Conservation (phyloP, 1,139 yeast species). For the Zygoascus sp. region DNA sequence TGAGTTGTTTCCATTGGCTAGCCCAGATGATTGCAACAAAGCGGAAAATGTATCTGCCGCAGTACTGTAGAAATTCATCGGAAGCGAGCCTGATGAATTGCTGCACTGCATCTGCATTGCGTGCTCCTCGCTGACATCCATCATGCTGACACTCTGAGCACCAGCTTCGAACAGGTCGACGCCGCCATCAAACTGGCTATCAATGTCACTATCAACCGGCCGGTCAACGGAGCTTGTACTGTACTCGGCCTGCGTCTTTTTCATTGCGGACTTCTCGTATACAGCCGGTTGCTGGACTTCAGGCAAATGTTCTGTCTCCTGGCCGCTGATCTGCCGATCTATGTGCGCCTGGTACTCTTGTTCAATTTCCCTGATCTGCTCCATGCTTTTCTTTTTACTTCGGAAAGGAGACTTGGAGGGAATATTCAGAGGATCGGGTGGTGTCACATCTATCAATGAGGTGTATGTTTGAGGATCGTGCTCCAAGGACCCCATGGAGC, state of each 20-base stretch:
- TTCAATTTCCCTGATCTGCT: not conserved
- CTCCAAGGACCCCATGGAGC: not conserved
- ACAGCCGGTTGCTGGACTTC: too few relatives aligned
- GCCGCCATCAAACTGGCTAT: too few relatives aligned
- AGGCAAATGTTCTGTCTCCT: too few relatives aligned
- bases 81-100: not conserved
- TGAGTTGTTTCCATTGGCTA: not conserved
- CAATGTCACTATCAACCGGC: too few relatives aligned
- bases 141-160: not conserved
- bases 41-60: not conserved
- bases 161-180: not conserved
- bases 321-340: not conserved
- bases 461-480: not conserved
- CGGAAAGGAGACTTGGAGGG: slow-evolving; percentile 5
- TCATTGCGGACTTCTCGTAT: too few relatives aligned
- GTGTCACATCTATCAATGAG: not conserved
- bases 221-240: not conserved
- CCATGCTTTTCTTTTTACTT: slow-evolving; percentile 1
- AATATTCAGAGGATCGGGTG: not conserved
- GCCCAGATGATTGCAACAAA: not conserved
- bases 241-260: too few relatives aligned
- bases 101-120: not conserved
- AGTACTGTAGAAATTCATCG: not conserved
- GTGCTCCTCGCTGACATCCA: not conserved
- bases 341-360: not conserved